Evolutionary conservation across 495 filamentous ascomycete genomes (phyloP).

Genomic region (Oidiodendron maius): DNA sequence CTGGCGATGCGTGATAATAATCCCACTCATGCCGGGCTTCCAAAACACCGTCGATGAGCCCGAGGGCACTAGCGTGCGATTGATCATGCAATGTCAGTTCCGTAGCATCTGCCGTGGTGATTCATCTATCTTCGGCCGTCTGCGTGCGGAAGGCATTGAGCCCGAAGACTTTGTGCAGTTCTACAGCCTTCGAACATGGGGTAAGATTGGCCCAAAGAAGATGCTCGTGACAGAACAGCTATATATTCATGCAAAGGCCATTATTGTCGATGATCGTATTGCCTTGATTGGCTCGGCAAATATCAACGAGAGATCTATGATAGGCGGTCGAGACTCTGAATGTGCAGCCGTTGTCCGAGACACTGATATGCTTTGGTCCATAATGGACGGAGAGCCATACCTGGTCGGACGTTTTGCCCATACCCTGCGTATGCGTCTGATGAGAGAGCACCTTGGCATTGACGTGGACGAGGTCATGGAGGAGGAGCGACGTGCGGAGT

Average conservation of each 20-base stretch:
- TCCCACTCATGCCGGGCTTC: constrained; percentile 96
- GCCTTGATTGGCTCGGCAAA: constrained; percentile 97
- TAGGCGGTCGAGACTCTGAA: constrained; percentile 87
- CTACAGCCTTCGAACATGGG: constrained; percentile 89
- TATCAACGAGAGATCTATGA: constrained; percentile 97
- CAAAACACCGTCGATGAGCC: constrained; percentile 93
- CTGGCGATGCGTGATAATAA: constrained; percentile 91
- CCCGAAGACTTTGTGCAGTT: constrained; percentile 97
- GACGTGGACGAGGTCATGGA: constrained; percentile 90
- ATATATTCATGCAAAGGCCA: constrained; percentile 97
- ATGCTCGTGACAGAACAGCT: constrained; percentile 90
- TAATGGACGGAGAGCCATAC: constrained; percentile 84
- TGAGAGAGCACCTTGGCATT: constrained; percentile 94
- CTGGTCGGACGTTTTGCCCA: constrained; percentile 89
- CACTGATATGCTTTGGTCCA: constrained; percentile 88
- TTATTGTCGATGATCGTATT: constrained; percentile 91
- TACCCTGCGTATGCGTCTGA: constrained; percentile 85
- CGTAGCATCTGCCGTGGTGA: constrained; percentile 94
- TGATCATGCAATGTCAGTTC: constrained; percentile 98
- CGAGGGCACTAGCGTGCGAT: constrained; percentile 85
- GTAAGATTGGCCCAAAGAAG: constrained; percentile 78
- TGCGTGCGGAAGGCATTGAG: constrained; percentile 78
- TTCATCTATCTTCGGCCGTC: constrained; percentile 83
- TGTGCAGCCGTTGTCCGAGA: constrained; percentile 87
- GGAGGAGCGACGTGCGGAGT: constrained; percentile 59